Evolutionary conservation across 257 asterid genomes (phyloP).

Genomic region (Oldenlandia corymbosa): DNA sequence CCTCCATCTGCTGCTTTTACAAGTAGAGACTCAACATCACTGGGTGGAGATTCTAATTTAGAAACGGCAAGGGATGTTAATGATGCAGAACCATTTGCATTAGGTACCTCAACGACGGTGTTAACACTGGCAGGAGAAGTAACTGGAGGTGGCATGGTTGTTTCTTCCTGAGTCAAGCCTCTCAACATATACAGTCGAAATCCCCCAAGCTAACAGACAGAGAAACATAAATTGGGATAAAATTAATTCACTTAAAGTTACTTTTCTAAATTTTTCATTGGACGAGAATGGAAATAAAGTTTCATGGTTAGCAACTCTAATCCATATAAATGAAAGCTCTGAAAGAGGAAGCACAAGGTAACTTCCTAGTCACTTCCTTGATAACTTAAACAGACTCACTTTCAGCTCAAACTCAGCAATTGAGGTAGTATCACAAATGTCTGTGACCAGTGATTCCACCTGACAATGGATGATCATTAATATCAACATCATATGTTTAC

Average conservation of each 20-base stretch:
- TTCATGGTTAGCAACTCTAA: not conserved
- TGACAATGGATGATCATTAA: constrained; percentile 29
- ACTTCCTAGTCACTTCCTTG: not conserved
- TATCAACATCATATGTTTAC: not conserved
- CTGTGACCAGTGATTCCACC: constrained; percentile 71
- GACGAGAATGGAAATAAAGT: not conserved
- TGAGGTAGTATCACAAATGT: constrained; percentile 73
- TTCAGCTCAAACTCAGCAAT: constrained; percentile 82
- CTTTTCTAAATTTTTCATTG: not conserved
- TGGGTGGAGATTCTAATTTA: constrained; percentile 33
- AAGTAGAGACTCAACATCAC: constrained; percentile 38
- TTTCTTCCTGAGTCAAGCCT: constrained; percentile 38
- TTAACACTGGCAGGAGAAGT: constrained; percentile 42
- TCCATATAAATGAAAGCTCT: not conserved
- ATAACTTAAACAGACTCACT: constrained; percentile 31
- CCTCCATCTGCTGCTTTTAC: constrained; percentile 73
- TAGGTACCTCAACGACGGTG: constrained; percentile 38
- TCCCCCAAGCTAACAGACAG: constrained; percentile 52
- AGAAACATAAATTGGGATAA: constrained; percentile 7
- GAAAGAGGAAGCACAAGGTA: not conserved
- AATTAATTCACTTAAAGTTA: not conserved
- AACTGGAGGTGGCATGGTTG: constrained; percentile 41
- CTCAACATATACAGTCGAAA: constrained; percentile 59
- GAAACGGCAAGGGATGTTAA: constrained; percentile 58
- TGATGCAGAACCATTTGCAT: constrained; percentile 61